Percentiles rank a stretch among this genome's conserved stretches.
phyloP scores from a whole-genome alignment of 441 rosid species.

The Croton laevigatus region DNA sequence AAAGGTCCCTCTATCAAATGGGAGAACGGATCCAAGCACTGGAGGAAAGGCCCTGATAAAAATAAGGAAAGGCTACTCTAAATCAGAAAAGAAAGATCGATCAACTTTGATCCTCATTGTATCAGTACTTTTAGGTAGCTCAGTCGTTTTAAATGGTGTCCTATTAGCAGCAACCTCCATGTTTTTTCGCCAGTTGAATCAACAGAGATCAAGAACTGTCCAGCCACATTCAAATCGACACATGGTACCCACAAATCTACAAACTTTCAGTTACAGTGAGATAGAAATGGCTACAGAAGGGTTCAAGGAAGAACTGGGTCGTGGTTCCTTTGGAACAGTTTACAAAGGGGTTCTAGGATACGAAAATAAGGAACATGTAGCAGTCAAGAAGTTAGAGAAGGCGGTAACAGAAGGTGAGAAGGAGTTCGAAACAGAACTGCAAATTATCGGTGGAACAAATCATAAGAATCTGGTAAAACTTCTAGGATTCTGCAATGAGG shows the following conservation, averaged over 20 bases:
- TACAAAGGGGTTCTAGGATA: slow-evolving; percentile 28
- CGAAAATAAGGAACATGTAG: slow-evolving; percentile 7
- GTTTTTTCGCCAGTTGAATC: neutral
- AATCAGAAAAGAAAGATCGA: neutral
- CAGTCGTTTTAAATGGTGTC: slow-evolving; percentile 2
- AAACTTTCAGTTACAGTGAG: slow-evolving; percentile 32
- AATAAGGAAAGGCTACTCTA: slow-evolving; percentile 19
- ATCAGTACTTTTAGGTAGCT: slow-evolving; percentile 12
- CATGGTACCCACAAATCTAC: slow-evolving; percentile 16
- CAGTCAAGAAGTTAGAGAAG: slow-evolving; percentile 35
- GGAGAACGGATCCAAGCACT: neutral
- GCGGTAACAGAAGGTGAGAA: slow-evolving; percentile 23
- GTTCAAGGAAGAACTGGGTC: slow-evolving; percentile 42
- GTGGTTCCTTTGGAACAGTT: slow-evolving; percentile 39
- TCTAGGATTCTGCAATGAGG: slow-evolving; percentile 46
- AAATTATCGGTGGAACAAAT: slow-evolving; percentile 39
- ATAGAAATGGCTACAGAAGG: slow-evolving; percentile 33
- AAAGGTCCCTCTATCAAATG: slow-evolving; percentile 35
- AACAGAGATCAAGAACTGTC: neutral
- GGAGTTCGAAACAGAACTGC: slow-evolving; percentile 42
- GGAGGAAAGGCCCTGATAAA: slow-evolving; percentile 24
- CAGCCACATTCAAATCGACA: neutral
- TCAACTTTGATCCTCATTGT: slow-evolving; percentile 13
- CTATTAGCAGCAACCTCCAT: neutral
- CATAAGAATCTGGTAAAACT: slow-evolving; percentile 53